Evolutionary conservation across 345 rosid species (phyloP).

Genomic region (Ailanthus altissimus): DNA sequence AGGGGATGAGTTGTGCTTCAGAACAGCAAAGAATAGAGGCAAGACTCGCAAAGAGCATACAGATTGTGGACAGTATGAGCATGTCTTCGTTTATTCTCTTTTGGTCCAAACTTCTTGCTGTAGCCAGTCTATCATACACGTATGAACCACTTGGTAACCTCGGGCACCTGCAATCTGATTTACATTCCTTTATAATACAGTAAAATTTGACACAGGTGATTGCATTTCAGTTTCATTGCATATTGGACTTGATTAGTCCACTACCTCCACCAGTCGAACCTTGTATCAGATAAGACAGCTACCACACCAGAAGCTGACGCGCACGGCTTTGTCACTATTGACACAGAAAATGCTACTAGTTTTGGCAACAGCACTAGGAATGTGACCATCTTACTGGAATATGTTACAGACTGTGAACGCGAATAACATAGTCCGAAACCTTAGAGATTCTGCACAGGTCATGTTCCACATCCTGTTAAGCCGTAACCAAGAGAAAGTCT

Average conservation of each 20-base stretch:
- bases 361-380: conserved; percentile 41
- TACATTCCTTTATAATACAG: conserved; percentile 26
- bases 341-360: conserved; percentile 40
- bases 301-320: conserved; percentile 39
- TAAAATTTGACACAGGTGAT: conserved; percentile 30
- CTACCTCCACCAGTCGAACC: conserved; percentile 38
- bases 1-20: conserved; percentile 35
- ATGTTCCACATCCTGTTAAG: conserved; percentile 36
- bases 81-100: conserved; percentile 27
- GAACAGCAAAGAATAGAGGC: conserved; percentile 34
- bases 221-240: conserved; percentile 18
- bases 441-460: conserved; percentile 26
- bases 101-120: conserved; percentile 30
- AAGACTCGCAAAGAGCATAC: conserved; percentile 31
- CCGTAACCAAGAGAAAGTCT: neutral
- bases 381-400: conserved; percentile 45
- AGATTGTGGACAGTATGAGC: conserved; percentile 28
- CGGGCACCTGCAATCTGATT: conserved; percentile 35
- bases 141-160: conserved; percentile 29
- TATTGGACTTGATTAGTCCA: conserved; percentile 39
- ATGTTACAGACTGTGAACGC: conserved; percentile 33
- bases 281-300: conserved; percentile 30
- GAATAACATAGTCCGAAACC: conserved; percentile 35
- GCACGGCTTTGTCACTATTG: conserved; percentile 35
- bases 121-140: conserved; percentile 36